Conservation (phyloP, 2,329 filamentous ascomycete species). For the Stagonosporopsis vannaccii region DNA sequence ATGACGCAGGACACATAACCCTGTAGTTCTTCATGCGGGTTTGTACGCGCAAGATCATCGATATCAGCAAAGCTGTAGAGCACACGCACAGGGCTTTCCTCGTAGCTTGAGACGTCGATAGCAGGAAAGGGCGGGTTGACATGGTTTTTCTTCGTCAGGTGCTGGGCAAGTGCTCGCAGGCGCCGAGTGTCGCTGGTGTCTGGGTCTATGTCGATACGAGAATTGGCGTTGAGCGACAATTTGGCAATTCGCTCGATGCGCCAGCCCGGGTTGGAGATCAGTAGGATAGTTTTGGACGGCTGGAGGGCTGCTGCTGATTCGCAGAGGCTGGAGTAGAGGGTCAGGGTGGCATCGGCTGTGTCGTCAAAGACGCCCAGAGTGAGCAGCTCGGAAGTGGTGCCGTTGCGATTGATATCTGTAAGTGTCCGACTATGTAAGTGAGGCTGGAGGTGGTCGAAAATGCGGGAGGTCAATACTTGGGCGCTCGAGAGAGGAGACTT, state of each 20-base stretch:
- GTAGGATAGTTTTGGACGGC: constrained; percentile 59
- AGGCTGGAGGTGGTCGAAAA: not conserved
- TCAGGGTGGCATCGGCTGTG: constrained; percentile 61
- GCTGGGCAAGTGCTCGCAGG: constrained; percentile 59
- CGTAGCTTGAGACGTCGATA: constrained; percentile 34
- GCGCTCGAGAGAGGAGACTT: not conserved
- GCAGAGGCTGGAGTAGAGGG: constrained; percentile 62
- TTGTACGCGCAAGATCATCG: constrained; percentile 48
- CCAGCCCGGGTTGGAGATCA: constrained; percentile 58
- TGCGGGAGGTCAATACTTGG: not conserved
- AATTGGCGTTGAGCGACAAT: constrained; percentile 52
- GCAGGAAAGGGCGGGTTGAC: constrained; percentile 59
- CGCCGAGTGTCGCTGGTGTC: constrained; percentile 61
- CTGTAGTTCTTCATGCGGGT: constrained; percentile 46
- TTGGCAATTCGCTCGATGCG: constrained; percentile 47
- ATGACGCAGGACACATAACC: constrained; percentile 57
- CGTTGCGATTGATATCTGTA: constrained; percentile 58
- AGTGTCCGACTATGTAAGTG: not conserved
- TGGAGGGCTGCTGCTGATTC: constrained; percentile 55
- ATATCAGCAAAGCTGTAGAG: constrained; percentile 56
- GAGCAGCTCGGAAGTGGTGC: constrained; percentile 54
- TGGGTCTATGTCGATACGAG: constrained; percentile 64
- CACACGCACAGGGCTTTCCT: constrained; percentile 40
- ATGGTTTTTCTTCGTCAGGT: constrained; percentile 58
- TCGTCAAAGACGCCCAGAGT: constrained; percentile 66